Base-by-base conservation (phyloP, 1,284 basidiomycete genomes). In the Clitocybe nebularis region DNA sequence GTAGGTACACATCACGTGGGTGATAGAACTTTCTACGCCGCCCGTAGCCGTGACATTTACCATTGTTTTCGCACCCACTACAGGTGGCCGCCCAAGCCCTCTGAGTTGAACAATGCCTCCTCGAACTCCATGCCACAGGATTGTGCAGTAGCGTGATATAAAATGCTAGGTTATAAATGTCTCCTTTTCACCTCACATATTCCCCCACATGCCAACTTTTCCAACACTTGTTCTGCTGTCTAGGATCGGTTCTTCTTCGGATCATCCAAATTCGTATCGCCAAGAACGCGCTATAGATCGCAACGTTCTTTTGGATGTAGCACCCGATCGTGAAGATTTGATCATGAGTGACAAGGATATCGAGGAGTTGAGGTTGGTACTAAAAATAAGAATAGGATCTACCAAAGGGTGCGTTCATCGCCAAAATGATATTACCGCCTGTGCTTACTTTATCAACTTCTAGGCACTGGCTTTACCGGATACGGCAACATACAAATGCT, bases 301-400 rank as follows among this genome's bases (percentile, higher is more conserved):
- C 0, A 35, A 40, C 9, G 40, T 49, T 13, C 50, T 68, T 9
- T 39, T 62, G 3, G 56, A 58, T 6, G 54, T 66, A 2, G 56
- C 64, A 4, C 64, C 65, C 0, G 66, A 67, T 41, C 61, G 64
- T 22, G 62, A 67, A 44, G 54, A 45, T 7, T 39, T 65, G 5
- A 36, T 68, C 20, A 38, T 42, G 22, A 54, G 52, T 35, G 47
- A 45, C 6, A 57, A 48, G 24, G 51, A 39, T 13, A 60, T 57
- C 17, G 55, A 60, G 5, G 62, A 66, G 34, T 48, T 67, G 9
- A 48, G 66, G 33, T 51, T 58, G 14, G 20, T 30, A 4, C 49
- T 69, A 22, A 65, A 62, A 44, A 45, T 68, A 24, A 58, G 51
- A 4, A 46, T 53, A 11, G 48, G 46, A 4, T 26, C 43, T 1